phyloP scores from a whole-genome alignment of 75 land plant genomes.

The Larix kaempferi region DNA sequence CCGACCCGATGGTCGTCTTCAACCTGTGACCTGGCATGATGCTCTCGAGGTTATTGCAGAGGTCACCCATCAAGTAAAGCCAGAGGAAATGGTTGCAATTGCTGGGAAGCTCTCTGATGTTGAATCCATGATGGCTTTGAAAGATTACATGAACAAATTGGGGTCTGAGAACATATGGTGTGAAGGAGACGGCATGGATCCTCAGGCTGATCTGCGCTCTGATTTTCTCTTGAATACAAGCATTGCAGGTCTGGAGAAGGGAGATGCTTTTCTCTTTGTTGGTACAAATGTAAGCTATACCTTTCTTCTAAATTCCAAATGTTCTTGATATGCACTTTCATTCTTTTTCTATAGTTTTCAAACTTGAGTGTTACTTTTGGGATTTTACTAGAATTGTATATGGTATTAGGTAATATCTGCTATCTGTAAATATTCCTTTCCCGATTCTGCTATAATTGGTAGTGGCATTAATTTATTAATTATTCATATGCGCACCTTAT shows the following conservation, averaged over 20 bases:
- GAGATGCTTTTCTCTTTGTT: slow-evolving; percentile 82
- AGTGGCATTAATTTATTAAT: no score
- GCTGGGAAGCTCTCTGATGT: slow-evolving; percentile 97
- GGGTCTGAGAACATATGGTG: slow-evolving; percentile 89
- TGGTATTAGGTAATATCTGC: no score
- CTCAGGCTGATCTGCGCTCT: slow-evolving; percentile 78
- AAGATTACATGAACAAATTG: slow-evolving; percentile 84
- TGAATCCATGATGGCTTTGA: slow-evolving; percentile 96
- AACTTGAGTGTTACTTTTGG: background rate
- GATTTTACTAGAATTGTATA: no score
- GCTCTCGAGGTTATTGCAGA: slow-evolving; percentile 87
- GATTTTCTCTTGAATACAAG: slow-evolving; percentile 71
- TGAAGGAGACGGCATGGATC: slow-evolving; percentile 72
- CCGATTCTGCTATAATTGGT: no score
- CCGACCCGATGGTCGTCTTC: slow-evolving; percentile 81
- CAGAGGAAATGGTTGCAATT: slow-evolving; percentile 89
- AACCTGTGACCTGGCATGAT: slow-evolving; percentile 87
- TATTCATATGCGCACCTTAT: no score
- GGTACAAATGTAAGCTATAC: slow-evolving; percentile 76
- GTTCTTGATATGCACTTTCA: background rate
- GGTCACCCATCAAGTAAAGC: slow-evolving; percentile 53
- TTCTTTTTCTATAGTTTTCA: background rate
- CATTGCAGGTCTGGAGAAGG: slow-evolving; percentile 81
- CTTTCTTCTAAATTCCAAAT: background rate
- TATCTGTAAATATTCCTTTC: no score